A percentile compares a stretch with the other conserved stretches of the same genome.
These are phyloP conservation scores for Lavandula angustifolia DNA, from an alignment of 257 asterid species.

Conservation along the genomic window DNA sequence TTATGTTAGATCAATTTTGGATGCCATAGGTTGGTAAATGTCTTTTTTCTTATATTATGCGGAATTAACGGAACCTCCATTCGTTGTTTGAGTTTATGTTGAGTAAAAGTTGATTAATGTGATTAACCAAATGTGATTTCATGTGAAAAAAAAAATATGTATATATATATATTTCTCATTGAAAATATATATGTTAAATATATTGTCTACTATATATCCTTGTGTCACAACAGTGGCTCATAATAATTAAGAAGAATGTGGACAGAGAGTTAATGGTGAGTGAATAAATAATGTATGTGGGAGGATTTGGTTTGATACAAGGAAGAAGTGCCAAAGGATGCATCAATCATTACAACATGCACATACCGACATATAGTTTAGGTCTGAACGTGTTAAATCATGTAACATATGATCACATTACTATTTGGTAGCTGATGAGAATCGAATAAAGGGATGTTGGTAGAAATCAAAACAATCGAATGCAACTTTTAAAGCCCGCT, in stretches of 20 bases:
- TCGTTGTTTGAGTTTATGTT: too few species aligned
- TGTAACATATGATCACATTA: conserved; percentile 16
- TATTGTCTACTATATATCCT: conserved; percentile 13
- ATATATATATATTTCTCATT: conserved; percentile 17
- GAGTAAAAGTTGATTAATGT: background rate
- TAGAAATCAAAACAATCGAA: too few species aligned
- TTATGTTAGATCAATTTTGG: too few species aligned
- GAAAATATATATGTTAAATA: conserved; percentile 26
- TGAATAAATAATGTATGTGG: background rate
- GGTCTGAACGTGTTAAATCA: conserved; percentile 18
- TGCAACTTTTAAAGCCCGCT: too few species aligned
- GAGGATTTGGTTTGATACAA: conserved; percentile 19
- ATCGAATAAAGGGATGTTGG: too few species aligned
- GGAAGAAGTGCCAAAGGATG: conserved; percentile 17
- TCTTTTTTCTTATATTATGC: too few species aligned
- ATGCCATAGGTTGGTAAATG: too few species aligned
- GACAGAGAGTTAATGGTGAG: conserved; percentile 8
- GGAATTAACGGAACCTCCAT: too few species aligned
- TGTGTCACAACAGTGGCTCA: conserved; percentile 2
- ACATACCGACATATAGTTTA: conserved; percentile 24
- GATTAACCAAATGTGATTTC: background rate
- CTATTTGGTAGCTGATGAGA: conserved; percentile 2
- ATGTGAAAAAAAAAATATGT: too few species aligned
- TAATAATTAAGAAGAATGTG: background rate
- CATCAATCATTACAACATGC: conserved; percentile 29